A percentile compares a stretch with the other conserved stretches of the same genome.
Evolutionary conservation across 805 yeast genomes (phyloP).

Genomic region (Wickerhamiella bombiphila): DNA sequence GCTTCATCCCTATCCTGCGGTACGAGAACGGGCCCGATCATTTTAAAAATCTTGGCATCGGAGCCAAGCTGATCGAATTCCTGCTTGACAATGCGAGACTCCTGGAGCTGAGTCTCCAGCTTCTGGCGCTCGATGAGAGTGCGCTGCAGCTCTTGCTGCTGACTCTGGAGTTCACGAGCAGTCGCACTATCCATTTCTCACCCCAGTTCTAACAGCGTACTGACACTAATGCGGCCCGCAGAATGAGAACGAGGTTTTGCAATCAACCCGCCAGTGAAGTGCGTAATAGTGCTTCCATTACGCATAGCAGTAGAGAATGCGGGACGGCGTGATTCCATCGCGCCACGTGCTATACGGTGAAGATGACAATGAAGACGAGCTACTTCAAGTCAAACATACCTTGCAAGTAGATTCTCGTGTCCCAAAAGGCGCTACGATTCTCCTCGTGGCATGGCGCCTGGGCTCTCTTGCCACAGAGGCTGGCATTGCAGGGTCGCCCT

Average conservation of each 20-base stretch:
- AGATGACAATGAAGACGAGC: conserved; percentile 17
- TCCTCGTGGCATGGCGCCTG: conserved; percentile 10
- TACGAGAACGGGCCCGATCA: conserved; percentile 81
- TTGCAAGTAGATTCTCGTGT: neutral
- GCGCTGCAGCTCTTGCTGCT: conserved; percentile 27
- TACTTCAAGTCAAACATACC: conserved; percentile 1
- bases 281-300: too few relatives aligned
- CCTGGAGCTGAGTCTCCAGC: conserved; percentile 88
- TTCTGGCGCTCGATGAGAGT: conserved; percentile 62
- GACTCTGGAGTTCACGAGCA: conserved; percentile 13
- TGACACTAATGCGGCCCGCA: too few relatives aligned
- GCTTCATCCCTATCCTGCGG: conserved; percentile 85
- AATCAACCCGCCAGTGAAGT: too few relatives aligned
- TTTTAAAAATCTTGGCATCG: conserved; percentile 66
- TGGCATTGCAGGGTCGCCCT: conserved; percentile 2
- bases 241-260: too few relatives aligned
- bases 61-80: conserved; percentile 58
- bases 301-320: too few relatives aligned
- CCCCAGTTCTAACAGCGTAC: too few relatives aligned
- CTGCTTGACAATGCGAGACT: conserved; percentile 72
- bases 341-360: conserved; percentile 39
- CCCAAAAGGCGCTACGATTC: neutral
- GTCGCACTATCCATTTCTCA: conserved; percentile 2
- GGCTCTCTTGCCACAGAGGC: conserved; percentile 2
- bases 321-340: conserved; percentile 32